Evolutionary conservation across 768 basidiomycete genomes (phyloP), one percentile per base, ranked within the genome.

Genomic region (Naganishia vishniacii): DNA sequence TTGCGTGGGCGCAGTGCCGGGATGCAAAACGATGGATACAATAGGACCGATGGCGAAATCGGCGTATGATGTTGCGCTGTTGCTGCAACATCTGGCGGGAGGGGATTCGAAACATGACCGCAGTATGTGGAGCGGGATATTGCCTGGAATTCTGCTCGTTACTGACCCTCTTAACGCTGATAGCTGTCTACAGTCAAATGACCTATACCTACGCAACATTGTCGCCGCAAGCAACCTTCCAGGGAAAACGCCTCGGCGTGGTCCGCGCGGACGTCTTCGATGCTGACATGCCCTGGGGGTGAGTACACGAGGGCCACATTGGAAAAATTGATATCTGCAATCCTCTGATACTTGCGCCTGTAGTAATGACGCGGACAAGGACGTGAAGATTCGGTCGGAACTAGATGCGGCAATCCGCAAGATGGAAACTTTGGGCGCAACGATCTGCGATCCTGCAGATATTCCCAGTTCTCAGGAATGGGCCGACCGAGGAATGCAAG

Each of bases 41-140:
- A 28, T 62, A 4, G 61, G 61, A 13, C 61, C 61, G 4, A 62
- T 62, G 34, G 26, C 48, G 25, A 49, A 62, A 41, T 37, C 46
- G 12, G 48, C 61, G 1, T 51, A 49, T 28, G 61, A 62, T 31
- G n/a, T 26, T n/a, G 61, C 61, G 4, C 25, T 62, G 8, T 31
- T 62, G 29, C 13, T 62, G 23, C 32, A 51, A 31, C 16, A 40
- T 28, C 34, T 62, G 31, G 40, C 32, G 3, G 47, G 49, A n/a
- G n/a, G 11, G n/a, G 49, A 51, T 34, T 18, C 49, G 15, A 51
- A n/a, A 15, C 31, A 37, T n/a, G 23, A 29, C 20, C 16, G 23
- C 5, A 62, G 48, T 26, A 25, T 48, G 60, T 37, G 8, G 5
- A 8, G 13, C 11, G 18, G n/a, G n/a, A 20, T 15, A 20, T 26